Evolutionary conservation across 148 eudicot species (phyloP).

Genomic region (Dianthus caryophyllus): DNA sequence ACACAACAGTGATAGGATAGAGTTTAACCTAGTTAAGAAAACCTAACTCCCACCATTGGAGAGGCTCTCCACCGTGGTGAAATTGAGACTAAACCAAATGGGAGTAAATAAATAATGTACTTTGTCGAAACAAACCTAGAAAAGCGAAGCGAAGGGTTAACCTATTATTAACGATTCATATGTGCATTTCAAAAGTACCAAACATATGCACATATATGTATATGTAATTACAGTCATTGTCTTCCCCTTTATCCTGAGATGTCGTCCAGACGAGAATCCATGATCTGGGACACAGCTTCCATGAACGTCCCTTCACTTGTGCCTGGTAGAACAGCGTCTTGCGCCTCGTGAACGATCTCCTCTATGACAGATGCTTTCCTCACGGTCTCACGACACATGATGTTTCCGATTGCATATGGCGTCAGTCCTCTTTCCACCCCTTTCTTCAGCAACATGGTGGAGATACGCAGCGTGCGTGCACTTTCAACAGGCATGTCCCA

Average conservation of each 20-base stretch:
- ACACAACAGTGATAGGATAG: slow-evolving; percentile 9
- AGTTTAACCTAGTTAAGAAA: slow-evolving; percentile 21
- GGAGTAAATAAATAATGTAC: slow-evolving; percentile 28
- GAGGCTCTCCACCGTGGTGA: slow-evolving; percentile 21
- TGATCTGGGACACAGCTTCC: slow-evolving; percentile 53
- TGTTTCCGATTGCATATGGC: slow-evolving; percentile 65
- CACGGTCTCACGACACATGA: slow-evolving; percentile 67
- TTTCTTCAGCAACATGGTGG: slow-evolving; percentile 79
- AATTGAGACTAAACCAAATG: slow-evolving; percentile 12
- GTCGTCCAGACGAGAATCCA: slow-evolving; percentile 60
- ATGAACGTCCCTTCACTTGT: slow-evolving; percentile 57
- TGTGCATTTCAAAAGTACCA: slow-evolving; percentile 27
- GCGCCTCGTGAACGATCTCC: slow-evolving; percentile 62
- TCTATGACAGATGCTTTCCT: slow-evolving; percentile 59
- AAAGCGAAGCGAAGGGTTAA: not conserved
- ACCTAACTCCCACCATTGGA: slow-evolving; percentile 18
- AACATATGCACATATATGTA: slow-evolving; percentile 25
- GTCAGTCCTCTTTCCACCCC: slow-evolving; percentile 62
- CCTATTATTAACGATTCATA: slow-evolving; percentile 22
- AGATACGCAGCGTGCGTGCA: slow-evolving; percentile 63
- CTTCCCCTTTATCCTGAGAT: slow-evolving; percentile 15
- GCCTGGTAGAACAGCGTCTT: slow-evolving; percentile 50
- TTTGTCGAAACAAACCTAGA: slow-evolving; percentile 11
- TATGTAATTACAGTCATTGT: slow-evolving; percentile 20
- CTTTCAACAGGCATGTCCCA: slow-evolving; percentile 59